Percentiles rank a stretch among this genome's conserved stretches.
phyloP scores from a whole-genome alignment of 768 basidiomycete genomes.

The Suillus sp. region DNA sequence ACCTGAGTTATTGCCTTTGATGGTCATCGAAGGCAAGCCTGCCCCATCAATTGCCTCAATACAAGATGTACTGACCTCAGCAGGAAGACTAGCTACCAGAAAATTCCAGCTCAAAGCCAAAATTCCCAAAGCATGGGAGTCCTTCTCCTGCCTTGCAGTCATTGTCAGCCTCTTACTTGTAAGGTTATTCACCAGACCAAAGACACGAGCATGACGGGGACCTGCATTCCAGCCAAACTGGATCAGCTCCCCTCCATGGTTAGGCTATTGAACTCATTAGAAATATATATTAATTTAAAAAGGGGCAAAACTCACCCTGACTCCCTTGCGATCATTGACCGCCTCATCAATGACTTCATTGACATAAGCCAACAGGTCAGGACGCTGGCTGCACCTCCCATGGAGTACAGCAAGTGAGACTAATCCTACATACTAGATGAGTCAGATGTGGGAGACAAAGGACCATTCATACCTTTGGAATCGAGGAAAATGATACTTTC shows the following conservation, averaged over 20 bases:
- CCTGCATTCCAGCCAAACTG: neutral
- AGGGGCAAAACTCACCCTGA: neutral
- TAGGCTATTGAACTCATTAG: neutral
- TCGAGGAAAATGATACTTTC: neutral
- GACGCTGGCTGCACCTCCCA: neutral
- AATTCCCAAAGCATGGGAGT: neutral
- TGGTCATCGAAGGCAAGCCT: neutral
- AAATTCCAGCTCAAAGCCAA: neutral
- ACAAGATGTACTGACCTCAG: neutral
- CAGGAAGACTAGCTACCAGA: neutral
- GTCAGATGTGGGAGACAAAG: too few relatives aligned
- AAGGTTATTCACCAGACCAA: constrained; percentile 9
- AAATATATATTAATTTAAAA: neutral
- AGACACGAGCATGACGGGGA: constrained; percentile 1
- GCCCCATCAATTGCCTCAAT: neutral
- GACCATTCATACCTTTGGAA: neutral
- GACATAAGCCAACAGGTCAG: neutral
- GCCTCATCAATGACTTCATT: neutral
- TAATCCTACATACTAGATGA: neutral
- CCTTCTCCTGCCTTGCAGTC: neutral
- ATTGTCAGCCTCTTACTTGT: neutral
- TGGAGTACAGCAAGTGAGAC: neutral
- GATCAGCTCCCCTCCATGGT: neutral
- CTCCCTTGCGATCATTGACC: neutral
- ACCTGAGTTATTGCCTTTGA: neutral